Base-by-base conservation (phyloP, 2,329 filamentous ascomycete species). In the Alternaria gansuensis region DNA sequence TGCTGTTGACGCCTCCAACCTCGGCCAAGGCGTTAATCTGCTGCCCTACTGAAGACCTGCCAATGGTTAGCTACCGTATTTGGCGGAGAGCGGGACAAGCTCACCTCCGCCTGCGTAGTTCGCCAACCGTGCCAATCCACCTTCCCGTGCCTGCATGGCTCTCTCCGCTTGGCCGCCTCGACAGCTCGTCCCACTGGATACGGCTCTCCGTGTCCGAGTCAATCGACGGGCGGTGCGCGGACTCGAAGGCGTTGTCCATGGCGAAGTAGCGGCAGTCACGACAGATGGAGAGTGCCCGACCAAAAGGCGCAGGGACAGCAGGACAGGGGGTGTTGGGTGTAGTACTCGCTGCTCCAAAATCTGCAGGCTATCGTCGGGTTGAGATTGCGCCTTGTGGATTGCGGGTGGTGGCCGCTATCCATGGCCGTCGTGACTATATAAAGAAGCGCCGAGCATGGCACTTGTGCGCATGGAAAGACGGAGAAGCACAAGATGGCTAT, bases 1-100 rank as follows among this genome's bases (percentile, higher is more conserved):
- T 90, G 77, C 91, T 96, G 82, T 98, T 98, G 61, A 93, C 90
- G 50, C 94, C 94, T 64, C 94, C 95, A 46, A 91, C 89, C 60
- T 96, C 88, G 66, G 91, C 70, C 21, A 82, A 62, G 6, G 82
- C 78, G 45, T 80, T 77, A 54, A 86, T 74, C 49, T 84, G 82
- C 72, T 84, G 78, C 8, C 80, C 79, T 67, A 83, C 78, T 7
- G 81, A 83, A 24, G 82, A 83, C 48, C 77, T 79, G 51, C n/a
- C 10, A 8, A 26, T 21, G 33, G 52, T 63, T 53, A 66, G 63
- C 53, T 44, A 14, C 17, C 11, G 28, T 21, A 17, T 28, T 36
- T 39, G 13, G n/a, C 45, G 21, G 21, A 2, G 10, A 33, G 33
- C 26, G 14, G 17, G 44, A 14, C n/a, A 33, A 48, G 55, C 71